Percentiles rank a stretch among this genome's conserved stretches.
phyloP scores from a whole-genome alignment of 768 basidiomycete genomes.

The Scleroderma citrinum region DNA sequence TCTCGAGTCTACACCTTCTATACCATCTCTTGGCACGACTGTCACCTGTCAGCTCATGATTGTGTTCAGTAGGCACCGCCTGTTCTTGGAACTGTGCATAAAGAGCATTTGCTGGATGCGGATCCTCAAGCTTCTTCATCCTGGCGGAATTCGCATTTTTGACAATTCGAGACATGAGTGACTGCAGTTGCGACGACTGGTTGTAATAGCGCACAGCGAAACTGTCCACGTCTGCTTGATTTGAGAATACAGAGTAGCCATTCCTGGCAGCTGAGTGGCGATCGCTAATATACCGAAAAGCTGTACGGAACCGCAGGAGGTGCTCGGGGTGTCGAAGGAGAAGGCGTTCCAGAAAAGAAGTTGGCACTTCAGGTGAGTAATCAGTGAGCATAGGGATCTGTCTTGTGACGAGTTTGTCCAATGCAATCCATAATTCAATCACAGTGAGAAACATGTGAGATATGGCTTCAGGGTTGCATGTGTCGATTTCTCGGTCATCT shows the following conservation, averaged over 20 bases:
- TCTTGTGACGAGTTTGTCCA: conserved; percentile 32
- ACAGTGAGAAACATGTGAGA: conserved; percentile 34
- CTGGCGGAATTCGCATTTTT: conserved; percentile 10
- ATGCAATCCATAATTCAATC: conserved; percentile 37
- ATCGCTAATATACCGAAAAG: conserved; percentile 27
- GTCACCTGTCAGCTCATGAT: background rate
- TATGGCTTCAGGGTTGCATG: conserved; percentile 30
- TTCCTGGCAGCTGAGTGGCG: conserved; percentile 20
- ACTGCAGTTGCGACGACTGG: conserved; percentile 15
- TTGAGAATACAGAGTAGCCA: conserved; percentile 30
- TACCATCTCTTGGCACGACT: background rate
- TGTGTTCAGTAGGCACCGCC: background rate
- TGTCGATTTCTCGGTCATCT: too few species aligned
- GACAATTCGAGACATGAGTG: conserved; percentile 28
- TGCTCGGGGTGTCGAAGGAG: conserved; percentile 22
- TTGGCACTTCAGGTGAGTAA: conserved; percentile 31
- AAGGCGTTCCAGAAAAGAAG: conserved; percentile 18
- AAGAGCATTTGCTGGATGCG: conserved; percentile 11
- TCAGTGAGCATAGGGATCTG: conserved; percentile 33
- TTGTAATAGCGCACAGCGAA: conserved; percentile 34
- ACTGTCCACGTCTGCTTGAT: conserved; percentile 5
- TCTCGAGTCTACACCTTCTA: conserved; percentile 21
- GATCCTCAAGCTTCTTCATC: background rate
- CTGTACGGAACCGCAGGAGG: conserved; percentile 22
- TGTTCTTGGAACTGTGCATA: background rate